Evolutionary conservation across 495 filamentous ascomycete genomes (phyloP).

Genomic region (Filosporella fistucella): DNA sequence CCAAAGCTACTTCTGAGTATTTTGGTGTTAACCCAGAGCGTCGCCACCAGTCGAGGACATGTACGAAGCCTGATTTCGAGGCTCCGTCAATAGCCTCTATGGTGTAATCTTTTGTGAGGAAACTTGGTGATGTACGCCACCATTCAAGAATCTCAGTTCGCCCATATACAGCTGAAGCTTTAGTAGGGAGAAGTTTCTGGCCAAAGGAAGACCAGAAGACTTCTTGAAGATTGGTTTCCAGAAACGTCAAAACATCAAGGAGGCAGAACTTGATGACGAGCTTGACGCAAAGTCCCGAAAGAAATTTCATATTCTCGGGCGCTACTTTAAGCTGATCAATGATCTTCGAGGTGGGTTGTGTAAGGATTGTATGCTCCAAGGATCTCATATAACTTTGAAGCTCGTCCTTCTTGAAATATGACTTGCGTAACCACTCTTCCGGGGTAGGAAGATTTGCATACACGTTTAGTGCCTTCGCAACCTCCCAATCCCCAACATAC

Average conservation of each 20-base stretch:
- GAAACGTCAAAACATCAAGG: slow-evolving; percentile 69
- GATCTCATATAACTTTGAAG: slow-evolving; percentile 50
- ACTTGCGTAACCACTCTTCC: slow-evolving; percentile 56
- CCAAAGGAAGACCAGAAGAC: slow-evolving; percentile 80
- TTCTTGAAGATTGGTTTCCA: slow-evolving; percentile 72
- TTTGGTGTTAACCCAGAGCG: slow-evolving; percentile 72
- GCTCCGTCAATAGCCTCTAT: slow-evolving; percentile 83
- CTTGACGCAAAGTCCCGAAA: slow-evolving; percentile 78
- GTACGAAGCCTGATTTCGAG: slow-evolving; percentile 73
- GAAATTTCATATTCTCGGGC: slow-evolving; percentile 61
- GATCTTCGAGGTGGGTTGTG: slow-evolving; percentile 60
- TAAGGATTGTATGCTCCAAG: slow-evolving; percentile 79
- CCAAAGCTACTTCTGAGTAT: slow-evolving; percentile 81
- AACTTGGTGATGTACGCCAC: slow-evolving; percentile 75
- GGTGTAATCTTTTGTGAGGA: slow-evolving; percentile 67
- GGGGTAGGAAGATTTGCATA: slow-evolving; percentile 72
- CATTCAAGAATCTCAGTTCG: slow-evolving; percentile 80
- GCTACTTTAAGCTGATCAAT: slow-evolving; percentile 61
- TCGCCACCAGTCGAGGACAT: slow-evolving; percentile 90
- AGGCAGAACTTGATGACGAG: slow-evolving; percentile 83
- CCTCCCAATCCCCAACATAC: slow-evolving; percentile 82
- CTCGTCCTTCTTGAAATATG: slow-evolving; percentile 37
- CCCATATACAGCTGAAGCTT: slow-evolving; percentile 82
- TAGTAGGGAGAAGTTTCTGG: slow-evolving; percentile 75
- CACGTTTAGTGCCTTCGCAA: slow-evolving; percentile 73